Base-by-base conservation (phyloP, 2,329 filamentous ascomycete species). In the Calonectria fujianensis region DNA sequence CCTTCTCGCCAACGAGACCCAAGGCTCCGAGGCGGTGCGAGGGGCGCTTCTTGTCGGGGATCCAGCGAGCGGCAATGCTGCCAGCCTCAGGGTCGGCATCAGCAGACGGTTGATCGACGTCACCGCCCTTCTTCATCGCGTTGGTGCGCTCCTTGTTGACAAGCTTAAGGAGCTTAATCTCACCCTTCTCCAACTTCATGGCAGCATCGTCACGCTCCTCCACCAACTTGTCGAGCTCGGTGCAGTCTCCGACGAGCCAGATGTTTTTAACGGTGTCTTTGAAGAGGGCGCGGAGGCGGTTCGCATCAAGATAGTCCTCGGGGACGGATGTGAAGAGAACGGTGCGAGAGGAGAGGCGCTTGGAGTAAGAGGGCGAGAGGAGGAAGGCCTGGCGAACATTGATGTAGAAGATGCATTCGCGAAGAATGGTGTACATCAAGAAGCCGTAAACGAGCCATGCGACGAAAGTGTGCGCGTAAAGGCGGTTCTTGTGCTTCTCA, bases 241-340 rank as follows among this genome's bases (percentile, higher is more conserved):
- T 91, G 9, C 92, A 93, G 80, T 97, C 93, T 10, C 92, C 93
- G 1, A 92, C 92, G 39, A 98, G 90, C 97, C 97, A 98, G 27
- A 98, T 90, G 71, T 94, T 93, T 83, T 94, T 93, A 67, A 97
- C 94, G 24, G 93, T 91, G 37, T 94, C 89, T 24, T 95, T 95
- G 82, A 98, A 98, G 82, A 96, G 93, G 65, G 90, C 90, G 52
- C 92, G 91, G 64, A 98, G 90, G 80, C 93, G 95, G 41, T 87
- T 88, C 82, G 96, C 92, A 72, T 95, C 91, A 39, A 96, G 89
- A 75, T 96, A 97, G 5, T 94, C 90, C 45, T 91, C 87, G 0
- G 96, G 96, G 0, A 98, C 95, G 1, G 94, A 94, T 0, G 96
- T 94, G 84, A 98, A 98, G n/a, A 99, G 91, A 9, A 98, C 96